Percentiles rank a stretch among this genome's conserved stretches.
Conservation (phyloP, 257 asterid species). For the Ehretia macrophylla region DNA sequence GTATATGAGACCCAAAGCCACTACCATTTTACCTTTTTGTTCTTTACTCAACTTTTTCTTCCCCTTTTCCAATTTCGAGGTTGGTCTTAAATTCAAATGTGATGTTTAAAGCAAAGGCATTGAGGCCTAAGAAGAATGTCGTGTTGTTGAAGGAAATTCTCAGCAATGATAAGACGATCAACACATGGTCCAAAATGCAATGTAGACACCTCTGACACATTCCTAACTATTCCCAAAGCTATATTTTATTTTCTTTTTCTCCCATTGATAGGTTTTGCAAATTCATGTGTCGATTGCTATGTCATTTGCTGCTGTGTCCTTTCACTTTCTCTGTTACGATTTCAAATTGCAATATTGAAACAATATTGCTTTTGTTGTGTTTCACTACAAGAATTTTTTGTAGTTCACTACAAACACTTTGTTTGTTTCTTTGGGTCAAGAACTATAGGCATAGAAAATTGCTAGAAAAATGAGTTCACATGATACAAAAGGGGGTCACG, state of each 20-base stretch:
- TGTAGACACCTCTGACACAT: slow-evolving; percentile 5
- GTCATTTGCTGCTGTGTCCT: slow-evolving; percentile 33
- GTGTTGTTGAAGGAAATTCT: slow-evolving; percentile 5
- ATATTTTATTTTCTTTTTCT: background rate
- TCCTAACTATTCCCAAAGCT: slow-evolving; percentile 9
- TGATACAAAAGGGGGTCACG: slow-evolving; percentile 24
- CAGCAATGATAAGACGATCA: slow-evolving; percentile 5
- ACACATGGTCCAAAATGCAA: slow-evolving; percentile 6
- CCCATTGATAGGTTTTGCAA: too few relatives aligned
- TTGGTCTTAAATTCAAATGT: background rate
- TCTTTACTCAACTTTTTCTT: background rate
- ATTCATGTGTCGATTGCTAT: slow-evolving; percentile 34
- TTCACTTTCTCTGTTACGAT: slow-evolving; percentile 20
- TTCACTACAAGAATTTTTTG: slow-evolving; percentile 2
- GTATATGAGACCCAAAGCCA: background rate
- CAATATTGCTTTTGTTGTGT: slow-evolving; percentile 6
- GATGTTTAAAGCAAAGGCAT: slow-evolving; percentile 11
- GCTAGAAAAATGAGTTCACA: slow-evolving; percentile 4
- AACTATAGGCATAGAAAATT: background rate
- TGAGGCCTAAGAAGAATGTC: slow-evolving; percentile 38
- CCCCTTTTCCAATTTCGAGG: background rate
- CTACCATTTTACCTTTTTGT: background rate
- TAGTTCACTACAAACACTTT: background rate
- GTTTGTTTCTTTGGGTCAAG: background rate
- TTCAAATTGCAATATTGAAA: too few relatives aligned